Evolutionary conservation across 2,329 filamentous ascomycete species (phyloP).

Genomic region (Pestalotiopsis sp.): DNA sequence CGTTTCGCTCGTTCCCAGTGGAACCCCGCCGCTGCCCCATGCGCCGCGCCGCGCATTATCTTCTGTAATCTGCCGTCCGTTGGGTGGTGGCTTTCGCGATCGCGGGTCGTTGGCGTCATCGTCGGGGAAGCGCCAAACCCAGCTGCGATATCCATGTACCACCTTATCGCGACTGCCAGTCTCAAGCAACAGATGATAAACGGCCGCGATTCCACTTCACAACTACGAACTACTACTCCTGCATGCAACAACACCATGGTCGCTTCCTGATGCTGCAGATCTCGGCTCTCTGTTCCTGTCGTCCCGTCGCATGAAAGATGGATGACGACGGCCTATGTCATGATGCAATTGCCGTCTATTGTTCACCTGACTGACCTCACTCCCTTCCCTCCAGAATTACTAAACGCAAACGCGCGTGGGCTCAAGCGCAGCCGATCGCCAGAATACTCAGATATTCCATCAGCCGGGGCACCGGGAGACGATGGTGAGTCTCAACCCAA

Average conservation of each 20-base stretch:
- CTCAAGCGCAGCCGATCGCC: slow-evolving; percentile 81
- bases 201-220: neutral
- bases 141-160: neutral
- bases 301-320: neutral
- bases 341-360: neutral
- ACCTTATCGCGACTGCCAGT: neutral
- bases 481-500: slow-evolving; percentile 67
- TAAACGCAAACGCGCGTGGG: slow-evolving; percentile 63
- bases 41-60: neutral
- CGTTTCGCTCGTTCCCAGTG: slow-evolving; percentile 2
- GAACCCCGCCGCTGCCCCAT: neutral
- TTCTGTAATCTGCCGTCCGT: neutral
- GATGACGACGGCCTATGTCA: neutral
- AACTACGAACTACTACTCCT: neutral
- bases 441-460: slow-evolving; percentile 61
- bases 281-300: neutral
- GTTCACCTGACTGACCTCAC: neutral
- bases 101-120: slow-evolving; percentile 24
- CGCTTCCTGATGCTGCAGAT: neutral
- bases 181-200: neutral
- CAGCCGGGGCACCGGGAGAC: slow-evolving; percentile 63
- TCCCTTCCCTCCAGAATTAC: slow-evolving; percentile 45
- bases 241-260: neutral
- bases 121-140: slow-evolving; percentile 7
- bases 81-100: neutral